Percentiles rank a stretch among this genome's conserved stretches.
Conservation (phyloP, 2,329 filamentous ascomycete species). For the Colletotrichum euphorbiae region DNA sequence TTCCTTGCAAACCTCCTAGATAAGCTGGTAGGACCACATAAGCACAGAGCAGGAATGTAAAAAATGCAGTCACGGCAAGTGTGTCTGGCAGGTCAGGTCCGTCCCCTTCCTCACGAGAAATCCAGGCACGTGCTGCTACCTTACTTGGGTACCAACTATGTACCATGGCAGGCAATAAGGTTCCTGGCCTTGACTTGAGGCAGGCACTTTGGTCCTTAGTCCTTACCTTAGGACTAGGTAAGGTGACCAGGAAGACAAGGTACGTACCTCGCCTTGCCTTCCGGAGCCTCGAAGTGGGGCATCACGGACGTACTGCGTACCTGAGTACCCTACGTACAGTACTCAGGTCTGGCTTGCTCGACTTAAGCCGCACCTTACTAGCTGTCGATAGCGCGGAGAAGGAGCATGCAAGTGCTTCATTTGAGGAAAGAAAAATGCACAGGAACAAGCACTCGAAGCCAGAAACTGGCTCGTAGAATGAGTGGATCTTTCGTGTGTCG, state of each 20-base stretch:
- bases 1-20: too few relatives aligned
- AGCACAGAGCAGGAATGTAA: too few relatives aligned
- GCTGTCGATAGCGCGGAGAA: background rate
- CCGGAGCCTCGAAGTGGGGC: conserved; percentile 12
- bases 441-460: conserved; percentile 43
- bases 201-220: too few relatives aligned
- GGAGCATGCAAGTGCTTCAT: background rate
- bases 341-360: conserved; percentile 1
- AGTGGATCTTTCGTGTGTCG: background rate
- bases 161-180: too few relatives aligned
- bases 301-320: background rate
- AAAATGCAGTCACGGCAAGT: too few relatives aligned
- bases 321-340: conserved; percentile 19
- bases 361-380: conserved; percentile 12
- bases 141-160: too few relatives aligned
- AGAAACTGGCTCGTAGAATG: conserved; percentile 1
- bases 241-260: background rate
- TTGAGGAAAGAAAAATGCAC: conserved; percentile 43
- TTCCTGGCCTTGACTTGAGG: too few relatives aligned
- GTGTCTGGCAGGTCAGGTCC: background rate
- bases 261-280: background rate
- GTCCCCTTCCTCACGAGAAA: background rate
- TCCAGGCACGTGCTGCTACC: too few relatives aligned
- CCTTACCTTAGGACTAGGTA: background rate
- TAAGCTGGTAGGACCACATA: too few relatives aligned